phyloP scores from a whole-genome alignment of 164 flowering plant species.

The Protea cynaroides region DNA sequence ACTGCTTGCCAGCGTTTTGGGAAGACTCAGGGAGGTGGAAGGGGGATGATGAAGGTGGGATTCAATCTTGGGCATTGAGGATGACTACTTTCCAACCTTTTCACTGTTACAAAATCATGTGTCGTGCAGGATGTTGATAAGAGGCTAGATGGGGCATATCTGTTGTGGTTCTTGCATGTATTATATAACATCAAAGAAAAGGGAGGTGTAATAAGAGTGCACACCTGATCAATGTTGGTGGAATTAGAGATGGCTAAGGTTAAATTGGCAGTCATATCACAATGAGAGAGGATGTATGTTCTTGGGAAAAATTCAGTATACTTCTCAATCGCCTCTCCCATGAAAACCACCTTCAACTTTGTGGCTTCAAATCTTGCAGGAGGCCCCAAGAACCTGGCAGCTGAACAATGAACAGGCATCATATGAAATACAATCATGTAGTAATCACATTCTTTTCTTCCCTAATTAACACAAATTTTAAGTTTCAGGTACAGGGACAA shows the following conservation, averaged over 20 bases:
- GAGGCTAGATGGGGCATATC: too few species aligned
- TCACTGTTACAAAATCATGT: too few species aligned
- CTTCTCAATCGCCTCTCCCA: slow-evolving; percentile 39
- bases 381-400: slow-evolving; percentile 67
- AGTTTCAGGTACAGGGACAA: neutral
- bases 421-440: neutral
- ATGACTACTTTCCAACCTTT: too few species aligned
- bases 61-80: too few species aligned
- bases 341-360: slow-evolving; percentile 62
- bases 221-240: slow-evolving; percentile 74
- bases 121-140: too few species aligned
- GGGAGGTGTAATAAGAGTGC: neutral
- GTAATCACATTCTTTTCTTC: neutral
- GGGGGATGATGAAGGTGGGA: too few species aligned
- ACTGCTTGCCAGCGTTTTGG: too few species aligned
- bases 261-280: slow-evolving; percentile 84
- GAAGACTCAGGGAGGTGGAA: too few species aligned
- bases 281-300: slow-evolving; percentile 80
- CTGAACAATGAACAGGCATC: slow-evolving; percentile 27
- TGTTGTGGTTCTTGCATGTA: too few species aligned
- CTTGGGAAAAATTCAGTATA: slow-evolving; percentile 53
- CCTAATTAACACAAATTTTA: neutral
- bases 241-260: slow-evolving; percentile 69
- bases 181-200: too few species aligned
- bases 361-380: slow-evolving; percentile 82